phyloP scores from a whole-genome alignment of 2,329 filamentous ascomycete species.

The Cladophialophora psammophila region DNA sequence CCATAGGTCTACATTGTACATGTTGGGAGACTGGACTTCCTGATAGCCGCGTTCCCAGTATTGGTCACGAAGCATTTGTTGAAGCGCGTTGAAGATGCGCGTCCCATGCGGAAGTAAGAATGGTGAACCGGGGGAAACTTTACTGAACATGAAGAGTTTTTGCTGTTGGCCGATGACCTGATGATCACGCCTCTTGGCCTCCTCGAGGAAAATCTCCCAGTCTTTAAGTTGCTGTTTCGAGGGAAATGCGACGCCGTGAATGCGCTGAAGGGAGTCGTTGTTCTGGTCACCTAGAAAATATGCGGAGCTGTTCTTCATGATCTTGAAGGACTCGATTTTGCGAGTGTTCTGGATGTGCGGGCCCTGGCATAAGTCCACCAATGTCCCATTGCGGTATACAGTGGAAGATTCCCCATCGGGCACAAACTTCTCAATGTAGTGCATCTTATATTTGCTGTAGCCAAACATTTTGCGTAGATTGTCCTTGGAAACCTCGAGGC shows the following conservation, averaged over 20 bases:
- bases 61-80: slow-evolving; percentile 80
- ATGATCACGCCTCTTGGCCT: slow-evolving; percentile 97
- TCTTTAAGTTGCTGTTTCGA: slow-evolving; percentile 95
- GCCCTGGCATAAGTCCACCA: slow-evolving; percentile 94
- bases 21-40: slow-evolving; percentile 94
- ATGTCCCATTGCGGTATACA: slow-evolving; percentile 89
- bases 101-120: slow-evolving; percentile 94
- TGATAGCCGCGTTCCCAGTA: slow-evolving; percentile 94
- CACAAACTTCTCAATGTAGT: slow-evolving; percentile 95
- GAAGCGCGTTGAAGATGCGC: slow-evolving; percentile 89
- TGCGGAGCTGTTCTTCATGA: slow-evolving; percentile 82
- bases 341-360: slow-evolving; percentile 94
- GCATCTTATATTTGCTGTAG: slow-evolving; percentile 98
- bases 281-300: slow-evolving; percentile 95
- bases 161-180: slow-evolving; percentile 93
- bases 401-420: slow-evolving; percentile 88
- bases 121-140: slow-evolving; percentile 87
- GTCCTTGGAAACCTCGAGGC: slow-evolving; percentile 86
- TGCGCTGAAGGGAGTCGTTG: slow-evolving; percentile 94
- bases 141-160: slow-evolving; percentile 96
- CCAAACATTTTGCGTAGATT: slow-evolving; percentile 95
- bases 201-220: slow-evolving; percentile 93
- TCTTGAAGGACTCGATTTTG: slow-evolving; percentile 91
- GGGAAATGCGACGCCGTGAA: slow-evolving; percentile 95
- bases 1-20: slow-evolving; percentile 94